Evolutionary conservation across 2,329 filamentous ascomycete species (phyloP).

Genomic region (Penicillium freii): DNA sequence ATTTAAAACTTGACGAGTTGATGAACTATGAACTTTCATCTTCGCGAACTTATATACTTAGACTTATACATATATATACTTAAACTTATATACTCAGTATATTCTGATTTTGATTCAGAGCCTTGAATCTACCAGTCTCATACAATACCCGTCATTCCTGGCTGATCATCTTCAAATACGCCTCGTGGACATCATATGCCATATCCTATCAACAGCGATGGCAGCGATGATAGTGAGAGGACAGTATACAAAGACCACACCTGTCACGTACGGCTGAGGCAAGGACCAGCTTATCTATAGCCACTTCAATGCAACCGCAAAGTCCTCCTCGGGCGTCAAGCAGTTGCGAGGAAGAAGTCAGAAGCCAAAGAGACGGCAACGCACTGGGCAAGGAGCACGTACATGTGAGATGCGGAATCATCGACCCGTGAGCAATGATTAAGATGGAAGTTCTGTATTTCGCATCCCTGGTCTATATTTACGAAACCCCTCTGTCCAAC

Average conservation of each 20-base stretch:
- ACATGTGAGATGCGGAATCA: conserved; percentile 57
- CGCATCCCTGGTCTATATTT: too few species aligned
- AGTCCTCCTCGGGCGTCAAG: background rate
- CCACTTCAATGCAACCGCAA: background rate
- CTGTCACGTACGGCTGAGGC: background rate
- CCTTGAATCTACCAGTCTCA: too few species aligned
- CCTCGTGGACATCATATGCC: background rate
- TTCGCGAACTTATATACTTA: background rate
- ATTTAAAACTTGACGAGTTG: background rate
- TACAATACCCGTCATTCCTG: background rate
- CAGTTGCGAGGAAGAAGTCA: conserved; percentile 52
- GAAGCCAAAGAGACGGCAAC: conserved; percentile 61
- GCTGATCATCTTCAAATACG: background rate
- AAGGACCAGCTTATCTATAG: background rate
- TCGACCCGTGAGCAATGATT: background rate
- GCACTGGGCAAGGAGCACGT: conserved; percentile 58
- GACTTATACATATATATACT: too few species aligned
- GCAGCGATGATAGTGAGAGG: background rate
- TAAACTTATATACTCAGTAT: background rate
- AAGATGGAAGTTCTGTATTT: too few species aligned
- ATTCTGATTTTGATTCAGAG: background rate
- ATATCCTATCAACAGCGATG: background rate
- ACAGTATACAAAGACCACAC: background rate
- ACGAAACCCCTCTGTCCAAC: too few species aligned
- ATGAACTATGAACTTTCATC: background rate